phyloP scores from a whole-genome alignment of 2,329 filamentous ascomycete species.

The Nannizzia gypsea region DNA sequence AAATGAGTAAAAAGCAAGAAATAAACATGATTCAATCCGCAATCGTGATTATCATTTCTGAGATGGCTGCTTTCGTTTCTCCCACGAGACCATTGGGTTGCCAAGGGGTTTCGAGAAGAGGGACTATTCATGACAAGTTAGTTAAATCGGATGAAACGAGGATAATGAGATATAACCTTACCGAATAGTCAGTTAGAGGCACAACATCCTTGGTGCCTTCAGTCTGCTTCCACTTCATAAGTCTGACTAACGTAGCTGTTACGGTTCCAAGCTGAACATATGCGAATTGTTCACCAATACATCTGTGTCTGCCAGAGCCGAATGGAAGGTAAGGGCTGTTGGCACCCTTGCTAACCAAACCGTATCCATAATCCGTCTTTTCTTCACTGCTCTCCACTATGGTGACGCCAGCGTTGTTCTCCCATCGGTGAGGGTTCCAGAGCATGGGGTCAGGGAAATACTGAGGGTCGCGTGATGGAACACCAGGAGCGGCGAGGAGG shows the following conservation, averaged over 20 bases:
- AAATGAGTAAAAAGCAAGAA: slow-evolving; percentile 18
- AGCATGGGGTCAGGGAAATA: slow-evolving; percentile 71
- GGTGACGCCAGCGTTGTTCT: slow-evolving; percentile 45
- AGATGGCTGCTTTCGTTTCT: slow-evolving; percentile 11
- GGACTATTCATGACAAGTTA: slow-evolving; percentile 26
- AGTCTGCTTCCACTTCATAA: slow-evolving; percentile 67
- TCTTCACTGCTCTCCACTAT: slow-evolving; percentile 45
- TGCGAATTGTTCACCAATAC: slow-evolving; percentile 94
- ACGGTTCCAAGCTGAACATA: slow-evolving; percentile 87
- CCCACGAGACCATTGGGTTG: slow-evolving; percentile 48
- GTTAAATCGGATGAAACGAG: not conserved
- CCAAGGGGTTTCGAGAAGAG: slow-evolving; percentile 63
- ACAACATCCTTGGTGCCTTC: slow-evolving; percentile 39
- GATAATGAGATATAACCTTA: slow-evolving; percentile 20
- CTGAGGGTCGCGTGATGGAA: slow-evolving; percentile 57
- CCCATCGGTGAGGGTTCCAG: slow-evolving; percentile 92
- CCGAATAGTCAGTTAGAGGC: slow-evolving; percentile 46
- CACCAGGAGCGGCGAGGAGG: slow-evolving; percentile 74
- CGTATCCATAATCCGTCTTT: slow-evolving; percentile 88
- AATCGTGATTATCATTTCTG: slow-evolving; percentile 10
- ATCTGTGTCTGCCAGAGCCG: slow-evolving; percentile 81
- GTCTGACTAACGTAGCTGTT: slow-evolving; percentile 59
- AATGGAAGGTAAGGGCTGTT: slow-evolving; percentile 87
- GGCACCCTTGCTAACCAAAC: slow-evolving; percentile 80
- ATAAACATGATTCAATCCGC: slow-evolving; percentile 4